Base-by-base conservation (phyloP, 805 yeast species). In the Maudiozyma turicensis region DNA sequence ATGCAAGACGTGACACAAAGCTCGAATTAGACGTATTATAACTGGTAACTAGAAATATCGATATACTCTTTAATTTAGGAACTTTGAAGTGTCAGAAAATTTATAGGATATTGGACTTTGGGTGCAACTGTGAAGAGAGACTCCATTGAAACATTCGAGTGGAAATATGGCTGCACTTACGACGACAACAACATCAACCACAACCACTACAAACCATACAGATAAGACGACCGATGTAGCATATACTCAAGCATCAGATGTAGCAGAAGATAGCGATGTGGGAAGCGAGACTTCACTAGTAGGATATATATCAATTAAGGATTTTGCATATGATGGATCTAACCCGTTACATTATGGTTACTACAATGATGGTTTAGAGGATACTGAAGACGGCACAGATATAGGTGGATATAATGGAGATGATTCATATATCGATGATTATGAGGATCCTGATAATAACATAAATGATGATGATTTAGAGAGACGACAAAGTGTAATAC, bases 321-420 rank as follows among this genome's bases (percentile, higher is more conserved):
- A 91, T 66, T 91, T 79, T 70, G 98, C 90, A 29, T 90, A 91
- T 60, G 78, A 79, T 6, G 73, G 70, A 13, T 66, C 73, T 31
- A 81, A 86, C 54, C 90, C 93, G 1, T 69, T 86, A 46, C 84
- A 86, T 64, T 77, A 77, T 54, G 95, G 95, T 0, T 74, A 71
- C 32, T 61, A 65, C 29, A 67, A 66, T 33, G 67, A 61, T 11
- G 59, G 50, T 30, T 8, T 26, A 8, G 56, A 57, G 2, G 57
- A 58, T 53, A 34, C 39, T 5, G 48, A 34, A 26, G 40, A 20
- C 30, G n/a, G 13, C 11, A n/a, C 35, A 11, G 43, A 40, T 28
- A 11, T 40, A 5, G 43, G 30, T 28, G 43, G 32, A 6, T 26
- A 40, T 11, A 28, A 7, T 5, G 43, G 30, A 5, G 43, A 40